Base-by-base conservation (phyloP, 1,139 yeast genomes). In the Williopsis jadinii region DNA sequence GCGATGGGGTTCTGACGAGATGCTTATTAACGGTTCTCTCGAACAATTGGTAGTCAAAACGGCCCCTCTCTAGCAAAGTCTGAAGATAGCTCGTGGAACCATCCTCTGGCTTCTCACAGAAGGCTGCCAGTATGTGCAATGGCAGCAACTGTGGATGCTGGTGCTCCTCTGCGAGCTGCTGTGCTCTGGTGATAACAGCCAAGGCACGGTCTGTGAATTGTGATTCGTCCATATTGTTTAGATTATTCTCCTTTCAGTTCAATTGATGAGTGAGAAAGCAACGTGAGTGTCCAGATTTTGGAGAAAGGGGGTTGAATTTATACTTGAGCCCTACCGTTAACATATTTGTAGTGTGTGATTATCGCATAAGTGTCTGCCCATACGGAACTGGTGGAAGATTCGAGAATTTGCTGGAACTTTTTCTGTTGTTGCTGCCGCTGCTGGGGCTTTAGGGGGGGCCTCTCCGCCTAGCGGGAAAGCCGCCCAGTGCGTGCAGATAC, bases 171-270 rank as follows among this genome's bases (percentile, higher is more conserved):
- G 97, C 96, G 48, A 92, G 66, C 59, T 83, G 77, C 46, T 81
- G 77, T 41, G 97, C 95, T 58, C 76, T 73, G 54, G 84, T 82
- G 40, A 94, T 73, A 49, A 90, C 77, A 47, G 75, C 80, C 56
- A 86, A 77, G 39, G 97, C 97, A 64, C 94, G 85, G 61, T 94
- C 97, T 47, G 99, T 92, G 55, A 87, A 84, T 69, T 82, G 85
- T 43, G 88, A 70, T 61, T 83, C 82, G 60, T 80, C 71, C 71
- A 67, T 67, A 36, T 37, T 49, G 37, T 32, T 29, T 34, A 26
- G 15, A 11, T 26, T 32, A 27, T 19, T 19, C 24, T 19, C 24
- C 6, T 19, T 19, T 19, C 24, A 19, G 24, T 19, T 19, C 24
- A 19, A 19, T 19, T 19, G 24, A 19, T 19, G 24, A 19, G 6